Percentiles rank a stretch among this genome's conserved stretches.
Evolutionary conservation across 176 grass and related monocot genomes (phyloP).

Genomic region (Aegilops bicornis): DNA sequence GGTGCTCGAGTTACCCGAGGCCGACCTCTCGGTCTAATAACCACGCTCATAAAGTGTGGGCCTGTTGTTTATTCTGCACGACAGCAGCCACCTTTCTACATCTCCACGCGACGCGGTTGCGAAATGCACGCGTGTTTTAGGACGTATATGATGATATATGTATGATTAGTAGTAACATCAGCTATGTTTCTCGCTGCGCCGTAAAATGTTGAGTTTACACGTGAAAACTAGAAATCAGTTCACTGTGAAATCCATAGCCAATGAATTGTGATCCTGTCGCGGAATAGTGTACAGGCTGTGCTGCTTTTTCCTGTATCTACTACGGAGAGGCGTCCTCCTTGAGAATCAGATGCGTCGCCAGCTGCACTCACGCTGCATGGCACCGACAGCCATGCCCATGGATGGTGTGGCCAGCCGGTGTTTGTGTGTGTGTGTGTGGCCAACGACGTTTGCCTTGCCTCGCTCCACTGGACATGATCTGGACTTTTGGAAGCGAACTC

Average conservation of each 20-base stretch:
- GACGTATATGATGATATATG: conserved; percentile 6
- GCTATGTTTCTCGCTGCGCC: neutral
- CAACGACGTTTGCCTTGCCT: neutral
- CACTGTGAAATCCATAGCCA: neutral
- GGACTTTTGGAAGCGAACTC: conserved; percentile 27
- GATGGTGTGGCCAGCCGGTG: neutral
- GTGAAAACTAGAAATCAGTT: neutral
- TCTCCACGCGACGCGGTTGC: neutral
- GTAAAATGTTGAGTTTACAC: neutral
- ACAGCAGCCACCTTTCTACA: neutral
- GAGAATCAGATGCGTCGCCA: neutral
- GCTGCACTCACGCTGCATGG: conserved; percentile 6
- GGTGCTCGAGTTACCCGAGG: conserved; percentile 78
- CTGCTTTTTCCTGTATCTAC: conserved; percentile 2
- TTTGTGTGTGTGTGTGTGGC: neutral
- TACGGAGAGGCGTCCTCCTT: conserved; percentile 21
- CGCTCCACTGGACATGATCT: conserved; percentile 32
- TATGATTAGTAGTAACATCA: neutral
- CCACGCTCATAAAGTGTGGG: neutral
- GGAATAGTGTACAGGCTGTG: neutral
- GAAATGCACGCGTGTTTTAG: neutral
- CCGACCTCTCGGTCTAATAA: conserved; percentile 75
- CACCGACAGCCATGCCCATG: conserved; percentile 29
- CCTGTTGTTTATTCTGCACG: neutral
- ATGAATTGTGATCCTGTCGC: neutral